Evolutionary conservation across 176 grass and related monocot genomes (phyloP).

Genomic region (Phoenix dactylifera): DNA sequence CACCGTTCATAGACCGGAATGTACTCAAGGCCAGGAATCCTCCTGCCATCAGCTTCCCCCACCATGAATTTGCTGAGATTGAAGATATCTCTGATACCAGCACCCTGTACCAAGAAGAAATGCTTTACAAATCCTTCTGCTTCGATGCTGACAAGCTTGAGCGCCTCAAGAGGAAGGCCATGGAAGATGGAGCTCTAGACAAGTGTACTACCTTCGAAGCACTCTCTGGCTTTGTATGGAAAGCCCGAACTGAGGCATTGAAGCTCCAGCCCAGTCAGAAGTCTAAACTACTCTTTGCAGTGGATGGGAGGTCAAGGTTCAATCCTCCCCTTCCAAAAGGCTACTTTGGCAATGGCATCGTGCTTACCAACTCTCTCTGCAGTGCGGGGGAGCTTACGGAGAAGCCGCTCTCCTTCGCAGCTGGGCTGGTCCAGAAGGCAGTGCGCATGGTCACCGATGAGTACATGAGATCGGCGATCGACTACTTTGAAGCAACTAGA

Average conservation of each 20-base stretch:
- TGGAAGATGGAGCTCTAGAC: conserved; percentile 27
- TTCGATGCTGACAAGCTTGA: conserved; percentile 64
- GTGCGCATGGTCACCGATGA: conserved; percentile 70
- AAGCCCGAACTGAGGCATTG: conserved; percentile 57
- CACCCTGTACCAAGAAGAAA: conserved; percentile 43
- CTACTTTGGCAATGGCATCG: conserved; percentile 88
- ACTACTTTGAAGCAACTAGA: conserved; percentile 85
- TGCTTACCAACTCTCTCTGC: conserved; percentile 54
- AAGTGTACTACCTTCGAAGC: conserved; percentile 85
- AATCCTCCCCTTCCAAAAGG: conserved; percentile 43
- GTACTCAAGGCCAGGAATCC: conserved; percentile 45
- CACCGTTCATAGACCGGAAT: conserved; percentile 61
- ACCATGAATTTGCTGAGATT: conserved; percentile 82
- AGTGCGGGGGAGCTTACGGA: conserved; percentile 44
- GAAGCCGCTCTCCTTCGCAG: conserved; percentile 37
- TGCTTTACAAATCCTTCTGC: conserved; percentile 61
- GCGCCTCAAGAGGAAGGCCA: conserved; percentile 31
- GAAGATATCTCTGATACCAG: conserved; percentile 51
- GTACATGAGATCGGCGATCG: conserved; percentile 83
- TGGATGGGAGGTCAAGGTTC: conserved; percentile 64
- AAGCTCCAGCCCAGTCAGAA: conserved; percentile 39
- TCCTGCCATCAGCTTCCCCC: conserved; percentile 41
- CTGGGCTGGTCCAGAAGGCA: conserved; percentile 47
- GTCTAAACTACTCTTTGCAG: conserved; percentile 91
- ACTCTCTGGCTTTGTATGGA: conserved; percentile 71